Conservation (phyloP, 192 early-diverging fungal species). For the Mortierella alpina region DNA sequence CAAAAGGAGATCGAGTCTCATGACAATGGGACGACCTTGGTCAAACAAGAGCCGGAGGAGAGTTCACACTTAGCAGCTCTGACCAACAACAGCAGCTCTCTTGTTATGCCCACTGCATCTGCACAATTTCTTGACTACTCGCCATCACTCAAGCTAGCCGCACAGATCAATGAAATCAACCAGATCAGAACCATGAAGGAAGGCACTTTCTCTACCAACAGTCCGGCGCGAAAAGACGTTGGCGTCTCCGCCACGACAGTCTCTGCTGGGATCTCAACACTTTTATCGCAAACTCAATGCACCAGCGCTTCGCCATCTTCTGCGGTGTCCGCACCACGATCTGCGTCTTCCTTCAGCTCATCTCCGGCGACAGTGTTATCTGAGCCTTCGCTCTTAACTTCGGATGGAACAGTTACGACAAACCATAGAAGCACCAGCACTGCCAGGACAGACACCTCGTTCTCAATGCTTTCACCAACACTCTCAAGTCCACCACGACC, state of each 20-base stretch:
- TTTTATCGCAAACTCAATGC: no score
- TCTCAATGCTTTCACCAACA: background rate
- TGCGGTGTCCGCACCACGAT: no score
- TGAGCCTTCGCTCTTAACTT: no score
- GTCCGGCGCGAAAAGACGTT: no score
- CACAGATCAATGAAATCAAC: constrained; percentile 25
- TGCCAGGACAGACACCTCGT: background rate
- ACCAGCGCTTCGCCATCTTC: no score
- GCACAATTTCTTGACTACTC: background rate
- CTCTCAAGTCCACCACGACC: constrained; percentile 9
- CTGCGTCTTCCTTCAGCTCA: no score
- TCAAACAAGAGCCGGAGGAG: background rate
- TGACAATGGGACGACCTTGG: background rate
- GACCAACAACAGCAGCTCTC: background rate
- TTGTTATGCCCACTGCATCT: background rate
- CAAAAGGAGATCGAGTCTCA: constrained; percentile 1
- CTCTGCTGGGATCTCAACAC: background rate
- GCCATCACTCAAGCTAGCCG: constrained; percentile 14
- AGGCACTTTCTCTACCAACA: background rate
- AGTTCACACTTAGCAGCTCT: no score
- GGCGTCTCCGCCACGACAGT: background rate
- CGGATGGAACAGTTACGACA: background rate
- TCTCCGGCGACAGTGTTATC: no score
- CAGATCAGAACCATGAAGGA: background rate
- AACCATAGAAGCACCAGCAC: background rate